Evolutionary conservation across 2,329 filamentous ascomycete species (phyloP).

Genomic region (Botryotinia narcissicola): DNA sequence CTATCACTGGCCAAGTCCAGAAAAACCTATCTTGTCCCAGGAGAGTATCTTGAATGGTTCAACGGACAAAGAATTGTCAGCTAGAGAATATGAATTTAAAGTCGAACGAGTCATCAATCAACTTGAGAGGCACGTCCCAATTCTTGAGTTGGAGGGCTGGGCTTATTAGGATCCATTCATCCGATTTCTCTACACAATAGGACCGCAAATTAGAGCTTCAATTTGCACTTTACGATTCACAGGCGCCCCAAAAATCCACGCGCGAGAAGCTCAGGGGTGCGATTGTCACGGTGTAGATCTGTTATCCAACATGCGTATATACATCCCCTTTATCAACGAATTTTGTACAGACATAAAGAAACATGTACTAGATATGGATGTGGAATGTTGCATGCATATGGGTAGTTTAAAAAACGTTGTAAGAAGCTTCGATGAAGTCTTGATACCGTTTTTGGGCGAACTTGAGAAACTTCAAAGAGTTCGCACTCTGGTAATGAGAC

Average conservation of each 20-base stretch:
- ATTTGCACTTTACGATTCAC: neutral
- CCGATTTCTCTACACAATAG: neutral
- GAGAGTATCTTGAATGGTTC: neutral
- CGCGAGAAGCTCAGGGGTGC: neutral
- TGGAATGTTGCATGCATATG: accelerated
- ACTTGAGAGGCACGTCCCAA: neutral
- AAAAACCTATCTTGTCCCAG: neutral
- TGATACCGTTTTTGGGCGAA: neutral
- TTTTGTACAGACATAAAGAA: neutral
- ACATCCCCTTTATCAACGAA: neutral
- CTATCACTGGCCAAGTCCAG: neutral
- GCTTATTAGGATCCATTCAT: neutral
- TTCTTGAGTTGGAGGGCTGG: neutral
- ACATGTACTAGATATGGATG: neutral
- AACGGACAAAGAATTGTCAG: neutral
- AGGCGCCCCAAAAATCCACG: neutral
- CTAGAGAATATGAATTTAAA: neutral
- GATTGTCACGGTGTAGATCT: neutral
- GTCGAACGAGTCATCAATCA: neutral
- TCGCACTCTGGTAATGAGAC: neutral
- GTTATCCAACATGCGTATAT: neutral
- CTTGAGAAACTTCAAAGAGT: neutral
- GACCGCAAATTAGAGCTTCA: neutral
- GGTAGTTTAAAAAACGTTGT: accelerated
- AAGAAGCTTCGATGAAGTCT: neutral